Base-by-base conservation (phyloP, 805 yeast genomes). In the Wickerhamomyces alni region DNA sequence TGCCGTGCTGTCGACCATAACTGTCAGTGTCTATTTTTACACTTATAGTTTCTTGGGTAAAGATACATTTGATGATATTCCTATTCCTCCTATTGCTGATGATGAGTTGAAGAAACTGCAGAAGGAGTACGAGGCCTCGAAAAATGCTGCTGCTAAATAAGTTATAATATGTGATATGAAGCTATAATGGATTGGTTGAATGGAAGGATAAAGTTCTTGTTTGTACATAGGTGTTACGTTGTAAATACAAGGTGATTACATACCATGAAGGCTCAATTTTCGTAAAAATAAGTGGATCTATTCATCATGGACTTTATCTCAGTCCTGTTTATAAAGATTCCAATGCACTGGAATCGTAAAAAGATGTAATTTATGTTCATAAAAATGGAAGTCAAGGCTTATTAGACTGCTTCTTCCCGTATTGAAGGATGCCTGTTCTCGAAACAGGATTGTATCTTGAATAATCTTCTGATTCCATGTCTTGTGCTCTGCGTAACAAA, bases 21-120 rank as follows among this genome's bases (percentile, higher is more conserved):
- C 93, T 6, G 67, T 74, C 10, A 79, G 85, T 33, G 82, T 87
- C 21, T 89, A 70, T 54, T 33, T 61, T 51, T 67, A 78, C 63
- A 82, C 95, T 0, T 80, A 77, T 71, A 65, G 74, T 48, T 72
- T 76, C 54, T 66, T 85, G 51, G 77, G 76, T 48, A 70, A 70
- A 54, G 96, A 88, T 57, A 95, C 91, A 47, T 87, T 91, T 59
- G 77, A 72, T 34, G 96, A 89, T 58, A 87, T 91, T 50, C 97
- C 97, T 30, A 80, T 91, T 49, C 99, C 99, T 35, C 97, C 98
- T 16, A 72, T 91, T 43, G 73, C 82, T 30, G 93, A 84, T 44
- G 80, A 72, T 39, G 93, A 87, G 57, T 69, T 91, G 55, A 75
- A 74, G 37, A 70, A 76, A 59, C 72, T 89, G 66, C 80, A 75